Percentiles rank a stretch among this genome's conserved stretches.
phyloP scores from a whole-genome alignment of 306 rosid species.

The Quercus berberidifolia region DNA sequence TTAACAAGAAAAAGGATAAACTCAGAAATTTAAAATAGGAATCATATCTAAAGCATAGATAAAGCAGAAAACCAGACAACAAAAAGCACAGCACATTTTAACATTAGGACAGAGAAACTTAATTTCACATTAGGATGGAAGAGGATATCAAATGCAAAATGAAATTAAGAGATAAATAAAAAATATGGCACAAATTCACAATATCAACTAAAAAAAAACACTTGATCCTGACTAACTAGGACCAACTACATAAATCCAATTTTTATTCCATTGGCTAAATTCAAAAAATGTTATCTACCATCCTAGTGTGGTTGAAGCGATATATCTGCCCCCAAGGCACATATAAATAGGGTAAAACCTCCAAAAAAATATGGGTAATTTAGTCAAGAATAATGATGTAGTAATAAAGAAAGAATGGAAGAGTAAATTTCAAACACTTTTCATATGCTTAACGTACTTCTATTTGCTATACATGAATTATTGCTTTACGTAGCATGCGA shows the following conservation, averaged over 20 bases:
- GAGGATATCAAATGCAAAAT: background rate
- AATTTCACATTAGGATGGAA: background rate
- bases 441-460: too few species aligned
- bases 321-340: conserved; percentile 71
- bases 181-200: background rate
- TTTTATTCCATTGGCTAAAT: background rate
- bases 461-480: background rate
- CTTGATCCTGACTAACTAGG: conserved; percentile 4
- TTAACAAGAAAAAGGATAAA: conserved; percentile 5
- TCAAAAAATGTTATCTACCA: conserved; percentile 45
- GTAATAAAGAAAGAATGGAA: too few species aligned
- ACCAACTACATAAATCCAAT: background rate
- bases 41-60: background rate
- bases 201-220: conserved; percentile 4
- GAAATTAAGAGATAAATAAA: background rate
- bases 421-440: too few species aligned
- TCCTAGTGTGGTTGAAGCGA: conserved; percentile 40
- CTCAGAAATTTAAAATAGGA: background rate
- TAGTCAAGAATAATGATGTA: background rate
- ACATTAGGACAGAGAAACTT: background rate
- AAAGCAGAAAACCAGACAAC: background rate
- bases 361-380: conserved; percentile 20
- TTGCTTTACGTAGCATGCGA: background rate
- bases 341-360: conserved; percentile 84
- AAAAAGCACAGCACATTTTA: background rate